Base-by-base conservation (phyloP, 1,284 basidiomycete genomes). In the Porogramme epimiltina region DNA sequence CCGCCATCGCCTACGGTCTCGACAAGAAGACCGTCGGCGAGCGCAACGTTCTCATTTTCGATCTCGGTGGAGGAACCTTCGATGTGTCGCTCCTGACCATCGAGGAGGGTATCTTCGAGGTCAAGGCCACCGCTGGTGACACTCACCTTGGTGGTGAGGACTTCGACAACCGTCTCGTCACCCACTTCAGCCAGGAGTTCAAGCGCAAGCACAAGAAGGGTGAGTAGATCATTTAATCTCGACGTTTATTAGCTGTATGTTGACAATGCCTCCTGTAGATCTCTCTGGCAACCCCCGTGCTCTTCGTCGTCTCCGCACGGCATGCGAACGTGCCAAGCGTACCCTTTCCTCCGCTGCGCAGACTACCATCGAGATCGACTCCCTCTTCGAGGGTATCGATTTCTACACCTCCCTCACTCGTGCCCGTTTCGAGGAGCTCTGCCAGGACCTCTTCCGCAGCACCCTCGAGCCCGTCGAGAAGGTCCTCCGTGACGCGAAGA, bases 91-190 rank as follows among this genome's bases (percentile, higher is more conserved):
- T 99, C 57, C 77, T 99, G 62, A 95, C 95, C 58, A 98, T 98
- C 59, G 94, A 98, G 74, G 95, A 97, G 76, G 95, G 95, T 74
- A 95, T 99, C 75, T 99, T 98, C 78, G 95, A 97, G 75, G 95
- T 98, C 74, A 96, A 97, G 81, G 94, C 96, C 57, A 98, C 95
- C 59, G 95, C 96, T 57, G 96, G 95, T 85, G 96, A 98, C 79
- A 99, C 95, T 57, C 95, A 98, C 75, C 82, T 98, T 72, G 95
- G 95, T 78, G 95, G 96, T 79, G 95, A 98, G 77, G 95, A 98
- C 77, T 99, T 98, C 66, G 96, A 98, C 76, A 98, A 98, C 83
- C 87, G 91, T 64, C 90, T 98, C 63, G 93, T 98, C 72, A 95
- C 95, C 77, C 93, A 98, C 85, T 97, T 99, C 70, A 89, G 93